phyloP scores from a whole-genome alignment of 176 grass and related monocot species.

The Echinochloa phyllopogon region DNA sequence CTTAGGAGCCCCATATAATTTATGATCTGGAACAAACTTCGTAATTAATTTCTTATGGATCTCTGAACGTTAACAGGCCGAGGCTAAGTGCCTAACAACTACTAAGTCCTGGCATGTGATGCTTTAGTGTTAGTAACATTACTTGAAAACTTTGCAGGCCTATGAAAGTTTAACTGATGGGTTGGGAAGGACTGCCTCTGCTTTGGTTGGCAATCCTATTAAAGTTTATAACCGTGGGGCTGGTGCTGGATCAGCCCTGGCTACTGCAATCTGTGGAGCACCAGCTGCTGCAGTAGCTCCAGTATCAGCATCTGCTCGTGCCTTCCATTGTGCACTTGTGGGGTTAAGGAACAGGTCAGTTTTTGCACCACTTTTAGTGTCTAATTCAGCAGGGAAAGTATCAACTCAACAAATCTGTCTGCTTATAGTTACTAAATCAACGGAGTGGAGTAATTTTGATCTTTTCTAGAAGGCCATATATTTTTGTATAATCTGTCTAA shows the following conservation, averaged over 20 bases:
- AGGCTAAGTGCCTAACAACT: background rate
- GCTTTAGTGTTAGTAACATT: conserved; percentile 27
- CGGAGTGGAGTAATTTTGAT: background rate
- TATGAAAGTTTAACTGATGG: conserved; percentile 96
- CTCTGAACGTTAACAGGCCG: background rate
- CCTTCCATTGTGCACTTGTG: conserved; percentile 78
- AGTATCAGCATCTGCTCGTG: conserved; percentile 78
- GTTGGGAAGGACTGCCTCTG: conserved; percentile 76
- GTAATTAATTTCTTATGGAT: conserved; percentile 1
- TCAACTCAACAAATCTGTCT: background rate
- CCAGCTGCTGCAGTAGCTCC: conserved; percentile 95
- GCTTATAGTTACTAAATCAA: conserved; percentile 7
- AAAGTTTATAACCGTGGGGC: conserved; percentile 96
- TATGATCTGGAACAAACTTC: conserved; percentile 11
- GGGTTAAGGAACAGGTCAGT: conserved; percentile 87
- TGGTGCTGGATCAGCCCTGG: conserved; percentile 72
- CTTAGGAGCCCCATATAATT: background rate
- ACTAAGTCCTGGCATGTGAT: background rate
- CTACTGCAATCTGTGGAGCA: conserved; percentile 79
- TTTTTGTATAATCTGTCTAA: background rate
- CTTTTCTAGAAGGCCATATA: conserved; percentile 1
- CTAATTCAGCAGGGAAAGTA: background rate
- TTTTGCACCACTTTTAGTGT: conserved; percentile 10
- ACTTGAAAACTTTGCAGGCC: conserved; percentile 55
- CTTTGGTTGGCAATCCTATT: conserved; percentile 77